phyloP scores from a whole-genome alignment of 2,329 filamentous ascomycete species.

The Hypoxylon sp. region DNA sequence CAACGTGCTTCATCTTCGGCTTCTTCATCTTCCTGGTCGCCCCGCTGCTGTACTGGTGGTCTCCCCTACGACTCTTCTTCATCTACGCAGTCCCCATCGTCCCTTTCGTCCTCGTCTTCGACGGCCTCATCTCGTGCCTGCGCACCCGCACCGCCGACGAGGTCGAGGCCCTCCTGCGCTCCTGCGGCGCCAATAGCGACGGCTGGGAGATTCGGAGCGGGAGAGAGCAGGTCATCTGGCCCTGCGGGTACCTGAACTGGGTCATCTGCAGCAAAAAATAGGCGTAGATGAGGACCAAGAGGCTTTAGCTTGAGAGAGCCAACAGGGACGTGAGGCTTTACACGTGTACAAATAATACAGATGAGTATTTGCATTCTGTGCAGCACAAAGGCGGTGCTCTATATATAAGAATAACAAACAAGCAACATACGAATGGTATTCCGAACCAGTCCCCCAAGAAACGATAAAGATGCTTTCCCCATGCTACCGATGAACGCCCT shows the following conservation, averaged over 20 bases:
- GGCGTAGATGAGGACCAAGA: background rate
- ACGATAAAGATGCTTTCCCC: conserved; percentile 24
- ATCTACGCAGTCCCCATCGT: conserved; percentile 72
- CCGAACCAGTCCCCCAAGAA: conserved; percentile 20
- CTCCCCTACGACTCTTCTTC: conserved; percentile 66
- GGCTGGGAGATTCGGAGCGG: conserved; percentile 61
- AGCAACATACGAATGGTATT: conserved; percentile 37
- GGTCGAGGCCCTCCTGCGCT: conserved; percentile 65
- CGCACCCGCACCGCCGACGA: conserved; percentile 73
- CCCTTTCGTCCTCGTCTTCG: conserved; percentile 72
- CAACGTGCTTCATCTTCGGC: conserved; percentile 62
- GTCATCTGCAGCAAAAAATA: conserved; percentile 55
- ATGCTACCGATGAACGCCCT: conserved; percentile 30
- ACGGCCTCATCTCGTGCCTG: conserved; percentile 72
- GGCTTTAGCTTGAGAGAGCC: background rate
- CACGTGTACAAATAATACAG: background rate
- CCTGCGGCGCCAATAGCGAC: conserved; percentile 55
- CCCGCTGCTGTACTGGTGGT: conserved; percentile 62
- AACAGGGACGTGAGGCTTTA: background rate
- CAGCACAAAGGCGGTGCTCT: background rate
- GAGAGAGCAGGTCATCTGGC: conserved; percentile 57
- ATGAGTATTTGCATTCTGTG: conserved; percentile 18
- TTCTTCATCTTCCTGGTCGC: conserved; percentile 59
- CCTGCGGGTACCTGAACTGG: conserved; percentile 60
- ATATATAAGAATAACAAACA: conserved; percentile 25